Percentiles rank a stretch among this genome's conserved stretches.
phyloP scores from a whole-genome alignment of 2,329 filamentous ascomycete species.

The Microcyclospora tardicrescens region DNA sequence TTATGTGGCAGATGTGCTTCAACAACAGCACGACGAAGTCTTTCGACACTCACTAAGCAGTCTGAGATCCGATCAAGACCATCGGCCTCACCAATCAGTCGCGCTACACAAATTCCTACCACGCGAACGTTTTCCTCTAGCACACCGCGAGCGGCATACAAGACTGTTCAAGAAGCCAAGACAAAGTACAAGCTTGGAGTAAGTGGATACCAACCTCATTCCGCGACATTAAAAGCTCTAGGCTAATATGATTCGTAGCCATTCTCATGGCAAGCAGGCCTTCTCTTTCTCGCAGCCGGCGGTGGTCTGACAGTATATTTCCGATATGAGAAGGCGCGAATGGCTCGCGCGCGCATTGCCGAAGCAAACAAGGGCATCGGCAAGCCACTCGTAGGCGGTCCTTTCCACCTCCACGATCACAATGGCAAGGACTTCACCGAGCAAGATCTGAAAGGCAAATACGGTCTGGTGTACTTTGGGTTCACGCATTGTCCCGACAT shows the following conservation, averaged over 20 bases:
- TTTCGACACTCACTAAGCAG: too few relatives aligned
- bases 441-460: constrained; percentile 73
- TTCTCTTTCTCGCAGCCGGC: constrained; percentile 72
- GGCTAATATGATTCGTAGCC: constrained; percentile 40
- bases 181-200: constrained; percentile 33
- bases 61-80: too few relatives aligned
- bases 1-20: too few relatives aligned
- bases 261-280: constrained; percentile 83
- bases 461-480: constrained; percentile 86
- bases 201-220: constrained; percentile 9
- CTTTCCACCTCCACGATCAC: constrained; percentile 72
- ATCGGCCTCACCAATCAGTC: too few relatives aligned
- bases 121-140: too few relatives aligned
- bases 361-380: constrained; percentile 90
- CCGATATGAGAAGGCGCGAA: constrained; percentile 78
- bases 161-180: constrained; percentile 34
- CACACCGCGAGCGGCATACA: constrained; percentile 13
- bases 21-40: too few relatives aligned
- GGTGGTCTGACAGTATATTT: constrained; percentile 78
- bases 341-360: constrained; percentile 77
- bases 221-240: constrained; percentile 4
- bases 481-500: constrained; percentile 98
- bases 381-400: constrained; percentile 80
- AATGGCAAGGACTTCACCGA: constrained; percentile 66
- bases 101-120: too few relatives aligned